Evolutionary conservation across 2,329 filamentous ascomycete species (phyloP).

Genomic region (Graphiopsis chlorocephala): DNA sequence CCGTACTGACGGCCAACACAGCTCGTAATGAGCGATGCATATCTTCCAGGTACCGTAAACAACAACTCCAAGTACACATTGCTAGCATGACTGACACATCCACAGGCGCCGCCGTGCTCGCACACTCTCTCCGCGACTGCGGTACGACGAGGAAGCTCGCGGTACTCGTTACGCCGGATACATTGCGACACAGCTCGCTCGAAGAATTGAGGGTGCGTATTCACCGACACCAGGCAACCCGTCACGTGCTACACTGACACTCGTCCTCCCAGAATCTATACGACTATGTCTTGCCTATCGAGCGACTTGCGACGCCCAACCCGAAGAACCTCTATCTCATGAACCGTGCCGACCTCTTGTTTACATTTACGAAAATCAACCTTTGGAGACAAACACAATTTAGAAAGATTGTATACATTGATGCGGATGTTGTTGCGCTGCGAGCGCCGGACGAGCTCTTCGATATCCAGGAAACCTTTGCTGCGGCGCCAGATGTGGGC

Average conservation of each 20-base stretch:
- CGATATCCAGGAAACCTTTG: conserved; percentile 58
- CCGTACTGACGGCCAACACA: conserved; percentile 40
- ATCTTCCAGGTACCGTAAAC: conserved; percentile 71
- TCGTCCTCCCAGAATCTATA: conserved; percentile 63
- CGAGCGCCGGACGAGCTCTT: conserved; percentile 93
- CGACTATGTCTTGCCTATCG: conserved; percentile 83
- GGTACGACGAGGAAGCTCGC: conserved; percentile 83
- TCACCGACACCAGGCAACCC: background rate
- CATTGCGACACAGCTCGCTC: conserved; percentile 71
- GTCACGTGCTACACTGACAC: conserved; percentile 20
- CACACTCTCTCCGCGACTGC: conserved; percentile 89
- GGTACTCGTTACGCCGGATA: conserved; percentile 77
- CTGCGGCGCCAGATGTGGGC: conserved; percentile 86
- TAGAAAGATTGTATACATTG: conserved; percentile 88
- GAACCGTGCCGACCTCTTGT: conserved; percentile 84
- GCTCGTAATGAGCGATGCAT: conserved; percentile 89
- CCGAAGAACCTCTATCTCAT: conserved; percentile 86
- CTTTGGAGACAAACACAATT: conserved; percentile 91
- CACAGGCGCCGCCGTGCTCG: conserved; percentile 84
- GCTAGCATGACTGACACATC: conserved; percentile 19
- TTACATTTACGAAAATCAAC: conserved; percentile 93
- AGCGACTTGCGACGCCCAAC: conserved; percentile 70
- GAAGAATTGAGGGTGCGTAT: conserved; percentile 67
- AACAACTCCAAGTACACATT: conserved; percentile 24
- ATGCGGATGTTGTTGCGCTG: conserved; percentile 89